Base-by-base conservation (phyloP, 495 filamentous ascomycete genomes). In the Tuber magnatum region DNA sequence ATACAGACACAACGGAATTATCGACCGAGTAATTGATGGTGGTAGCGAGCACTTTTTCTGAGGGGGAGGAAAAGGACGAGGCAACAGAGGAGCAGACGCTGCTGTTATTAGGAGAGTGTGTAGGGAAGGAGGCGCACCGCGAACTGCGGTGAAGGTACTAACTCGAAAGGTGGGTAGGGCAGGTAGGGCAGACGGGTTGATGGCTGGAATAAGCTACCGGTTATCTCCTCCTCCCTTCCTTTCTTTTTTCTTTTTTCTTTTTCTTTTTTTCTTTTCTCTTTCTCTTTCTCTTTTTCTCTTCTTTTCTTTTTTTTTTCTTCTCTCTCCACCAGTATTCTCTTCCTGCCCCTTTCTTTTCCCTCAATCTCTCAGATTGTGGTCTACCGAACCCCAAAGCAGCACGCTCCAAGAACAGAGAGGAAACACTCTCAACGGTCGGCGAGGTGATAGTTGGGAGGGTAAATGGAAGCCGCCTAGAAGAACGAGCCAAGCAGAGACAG, bases 381-480 rank as follows among this genome's bases (percentile, higher is more conserved):
- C 39, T 40, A 65, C 56, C 56, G 35, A 65, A 65, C 3, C 56
- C 56, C 74, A 79, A 79, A 79, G 76, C 68, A 70, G 77, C 72
- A 79, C 73, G 76, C 78, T 46, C 76, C 72, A 75, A 79, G 77
- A 73, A 46, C 76, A 79, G 76, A 78, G 77, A 79, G 78, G 71
- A 79, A 43, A 71, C 56, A 35, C 14, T 65, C 28, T 35, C 28
- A 65, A 65, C 56, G 56, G 56, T 65, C 56, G 56, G 56, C 32
- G 56, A 65, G 56, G 14, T 65, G 28, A 65, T 65, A 32, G 56
- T 65, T 79, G 56, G 77, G 79, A 79, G 76, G 76, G 78, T 79
- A 79, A 79, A 79, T 79, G 77, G 77, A 79, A 79, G 77, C 70
- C 76, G 76, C 74, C 77, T 75, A 79, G 76, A 79, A 79, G 74